A percentile compares a stretch with the other conserved stretches of the same genome.
Evolutionary conservation across 805 yeast genomes (phyloP).

Genomic region (Tetrapisispora taiwanensis): DNA sequence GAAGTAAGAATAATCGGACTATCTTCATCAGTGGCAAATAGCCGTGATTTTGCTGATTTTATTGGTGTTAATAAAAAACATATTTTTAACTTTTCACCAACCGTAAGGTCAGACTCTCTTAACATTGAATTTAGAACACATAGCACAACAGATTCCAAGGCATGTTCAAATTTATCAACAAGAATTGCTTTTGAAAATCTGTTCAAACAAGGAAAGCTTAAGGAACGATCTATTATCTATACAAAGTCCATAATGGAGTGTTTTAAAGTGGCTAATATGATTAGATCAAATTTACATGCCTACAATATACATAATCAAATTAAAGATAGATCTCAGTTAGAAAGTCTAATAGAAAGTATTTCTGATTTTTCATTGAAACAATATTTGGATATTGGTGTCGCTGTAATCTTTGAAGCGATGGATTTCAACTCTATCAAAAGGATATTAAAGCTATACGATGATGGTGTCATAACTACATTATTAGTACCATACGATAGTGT

Average conservation of each 20-base stretch:
- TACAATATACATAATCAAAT: neutral
- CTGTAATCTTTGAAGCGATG: constrained; percentile 53
- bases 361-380: neutral
- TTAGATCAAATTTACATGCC: neutral
- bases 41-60: constrained; percentile 79
- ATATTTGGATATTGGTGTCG: constrained; percentile 43
- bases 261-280: constrained; percentile 33
- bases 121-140: constrained; percentile 47
- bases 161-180: constrained; percentile 39
- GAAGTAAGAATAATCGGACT: constrained; percentile 58
- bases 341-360: neutral
- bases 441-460: constrained; percentile 42
- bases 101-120: constrained; percentile 45
- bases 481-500: constrained; percentile 53
- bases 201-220: constrained; percentile 5
- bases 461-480: constrained; percentile 45
- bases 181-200: constrained; percentile 34
- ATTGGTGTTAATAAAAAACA: constrained; percentile 55
- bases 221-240: constrained; percentile 36
- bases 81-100: constrained; percentile 61
- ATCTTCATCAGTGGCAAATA: constrained; percentile 60
- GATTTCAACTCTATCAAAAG: constrained; percentile 39
- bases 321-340: neutral
- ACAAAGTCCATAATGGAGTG: constrained; percentile 37
- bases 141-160: constrained; percentile 30